Conservation (phyloP, 768 basidiomycete species). For the Termitomyces sp. region DNA sequence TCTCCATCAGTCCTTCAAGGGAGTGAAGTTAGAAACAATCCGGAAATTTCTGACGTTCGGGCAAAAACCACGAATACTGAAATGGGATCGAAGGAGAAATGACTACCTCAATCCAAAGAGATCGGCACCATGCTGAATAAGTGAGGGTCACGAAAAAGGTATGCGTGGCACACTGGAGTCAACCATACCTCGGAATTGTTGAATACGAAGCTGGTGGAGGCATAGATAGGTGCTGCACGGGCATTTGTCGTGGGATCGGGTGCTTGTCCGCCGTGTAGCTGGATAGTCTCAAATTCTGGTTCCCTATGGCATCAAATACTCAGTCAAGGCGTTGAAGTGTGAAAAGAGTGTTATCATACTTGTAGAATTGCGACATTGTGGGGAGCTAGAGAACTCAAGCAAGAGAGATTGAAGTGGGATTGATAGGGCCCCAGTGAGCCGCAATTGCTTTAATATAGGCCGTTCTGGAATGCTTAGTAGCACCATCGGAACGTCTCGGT, state of each 20-base stretch:
- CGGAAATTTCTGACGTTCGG: no score
- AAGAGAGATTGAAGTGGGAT: not conserved
- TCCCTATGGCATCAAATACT: conserved; percentile 30
- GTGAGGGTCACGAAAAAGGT: not conserved
- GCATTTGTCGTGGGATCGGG: conserved; percentile 66
- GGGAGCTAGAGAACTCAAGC: no score
- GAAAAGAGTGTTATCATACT: not conserved
- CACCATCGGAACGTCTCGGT: no score
- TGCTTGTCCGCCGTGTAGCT: conserved; percentile 73
- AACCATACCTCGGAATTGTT: conserved; percentile 57
- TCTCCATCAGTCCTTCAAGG: conserved; percentile 48
- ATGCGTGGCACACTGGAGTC: not conserved
- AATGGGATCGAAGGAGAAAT: not conserved
- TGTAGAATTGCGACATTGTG: not conserved
- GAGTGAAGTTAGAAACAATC: not conserved
- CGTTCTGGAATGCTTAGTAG: no score
- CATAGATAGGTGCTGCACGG: conserved; percentile 77
- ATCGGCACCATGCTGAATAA: conserved; percentile 63
- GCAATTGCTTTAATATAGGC: not conserved
- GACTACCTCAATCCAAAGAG: conserved; percentile 59
- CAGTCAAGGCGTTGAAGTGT: no score
- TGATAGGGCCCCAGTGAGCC: not conserved
- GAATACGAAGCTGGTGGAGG: conserved; percentile 71
- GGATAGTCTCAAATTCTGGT: conserved; percentile 78
- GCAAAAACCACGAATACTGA: no score